phyloP scores from a whole-genome alignment of 2,329 filamentous ascomycete genomes.

The Colletotrichum australisinense region DNA sequence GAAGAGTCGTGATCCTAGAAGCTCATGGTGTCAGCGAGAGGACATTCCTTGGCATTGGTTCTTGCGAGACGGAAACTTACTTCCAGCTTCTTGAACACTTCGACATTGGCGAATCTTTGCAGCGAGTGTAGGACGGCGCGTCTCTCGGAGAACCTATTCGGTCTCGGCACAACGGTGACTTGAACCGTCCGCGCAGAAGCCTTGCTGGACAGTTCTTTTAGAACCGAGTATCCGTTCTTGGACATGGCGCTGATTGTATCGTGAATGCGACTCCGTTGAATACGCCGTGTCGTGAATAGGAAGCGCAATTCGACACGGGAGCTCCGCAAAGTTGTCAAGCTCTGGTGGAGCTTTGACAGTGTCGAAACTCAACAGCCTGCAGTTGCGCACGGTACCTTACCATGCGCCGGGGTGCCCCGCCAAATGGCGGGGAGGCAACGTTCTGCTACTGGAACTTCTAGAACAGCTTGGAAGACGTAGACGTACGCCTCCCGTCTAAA shows the following conservation, averaged over 20 bases:
- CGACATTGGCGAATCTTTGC: constrained; percentile 60
- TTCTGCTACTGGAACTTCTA: constrained; percentile 27
- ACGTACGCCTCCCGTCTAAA: neutral
- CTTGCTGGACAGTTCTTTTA: constrained; percentile 25
- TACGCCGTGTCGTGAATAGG: neutral
- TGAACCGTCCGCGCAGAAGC: constrained; percentile 54
- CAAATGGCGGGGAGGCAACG: constrained; percentile 25
- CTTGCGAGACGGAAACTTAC: constrained; percentile 38
- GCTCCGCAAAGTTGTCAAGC: constrained; percentile 21
- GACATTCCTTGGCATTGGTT: too few relatives aligned
- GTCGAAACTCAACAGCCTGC: accelerated
- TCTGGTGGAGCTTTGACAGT: constrained; percentile 21
- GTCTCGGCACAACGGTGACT: constrained; percentile 62
- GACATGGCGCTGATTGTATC: constrained; percentile 14
- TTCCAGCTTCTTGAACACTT: constrained; percentile 63
- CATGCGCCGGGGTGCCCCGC: constrained; percentile 27
- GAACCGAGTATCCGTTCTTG: constrained; percentile 11
- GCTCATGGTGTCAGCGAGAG: neutral
- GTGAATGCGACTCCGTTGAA: neutral
- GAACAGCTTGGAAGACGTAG: constrained; percentile 33
- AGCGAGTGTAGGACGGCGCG: constrained; percentile 65
- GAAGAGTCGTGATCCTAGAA: constrained; percentile 57
- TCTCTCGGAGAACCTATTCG: constrained; percentile 64
- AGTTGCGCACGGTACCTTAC: neutral
- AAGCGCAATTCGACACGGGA: neutral